Conservation (phyloP, 176 grass and related monocot genomes). For the Triticum aestivum region IWGSC_CS_RefSeq_v2.1 NC_057797.1:702500510-702501009, state of each 20-base stretch:
- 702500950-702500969: not conserved
- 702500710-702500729: not conserved
- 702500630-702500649: conserved; percentile 28
- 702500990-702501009: not conserved
- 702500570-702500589: conserved; percentile 51
- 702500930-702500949: not conserved
- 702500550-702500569: not conserved
- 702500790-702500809: not conserved
- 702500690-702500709: not conserved
- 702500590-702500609: conserved; percentile 1
- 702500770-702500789: not conserved
- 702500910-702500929: not conserved
- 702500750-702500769: not conserved
- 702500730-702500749: not conserved
- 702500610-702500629: conserved; percentile 34
- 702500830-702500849: not conserved
- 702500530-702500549: conserved; percentile 1
- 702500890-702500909: conserved; percentile 32
- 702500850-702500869: not conserved
- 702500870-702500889: not conserved
- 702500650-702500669: not conserved
- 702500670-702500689: conserved; percentile 14
- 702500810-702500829: not conserved
- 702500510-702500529: conserved; percentile 15
- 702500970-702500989: not conserved